phyloP scores from a whole-genome alignment of 139 green algal genomes.

The Chlorella sp. region DNA sequence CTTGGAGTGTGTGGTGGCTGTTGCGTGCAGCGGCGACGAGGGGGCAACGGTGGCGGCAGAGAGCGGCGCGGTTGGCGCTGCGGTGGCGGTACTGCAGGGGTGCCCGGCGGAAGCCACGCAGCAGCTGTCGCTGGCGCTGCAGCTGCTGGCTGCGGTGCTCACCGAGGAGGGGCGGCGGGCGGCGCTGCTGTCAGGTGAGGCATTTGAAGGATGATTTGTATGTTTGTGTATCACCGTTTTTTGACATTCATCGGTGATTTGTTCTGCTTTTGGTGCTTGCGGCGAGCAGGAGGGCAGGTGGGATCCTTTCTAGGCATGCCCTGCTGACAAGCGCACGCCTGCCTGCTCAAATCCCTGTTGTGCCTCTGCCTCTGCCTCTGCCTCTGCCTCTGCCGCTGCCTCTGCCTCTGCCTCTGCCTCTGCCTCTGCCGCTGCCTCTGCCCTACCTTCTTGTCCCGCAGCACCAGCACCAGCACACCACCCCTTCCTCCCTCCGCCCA shows the following conservation, averaged over 20 bases:
- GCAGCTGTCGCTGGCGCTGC: conserved; percentile 21
- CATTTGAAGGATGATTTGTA: neutral
- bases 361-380: neutral
- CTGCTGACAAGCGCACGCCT: neutral
- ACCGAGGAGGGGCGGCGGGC: neutral
- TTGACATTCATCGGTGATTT: too few species aligned
- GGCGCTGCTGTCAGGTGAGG: neutral
- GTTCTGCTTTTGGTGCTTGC: too few species aligned
- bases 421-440: neutral
- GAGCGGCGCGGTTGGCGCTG: conserved; percentile 32
- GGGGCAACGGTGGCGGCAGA: conserved; percentile 30
- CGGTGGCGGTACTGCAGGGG: conserved; percentile 10
- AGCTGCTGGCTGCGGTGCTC: conserved; percentile 30
- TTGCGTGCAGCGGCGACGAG: conserved; percentile 5
- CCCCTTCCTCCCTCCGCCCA: neutral
- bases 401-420: too few species aligned
- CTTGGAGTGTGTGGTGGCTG: conserved; percentile 60
- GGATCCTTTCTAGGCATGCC: too few species aligned
- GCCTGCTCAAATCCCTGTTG: too few species aligned
- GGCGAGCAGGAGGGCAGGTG: too few species aligned
- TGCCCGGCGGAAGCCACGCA: neutral
- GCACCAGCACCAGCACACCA: neutral
- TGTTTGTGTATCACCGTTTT: too few species aligned
- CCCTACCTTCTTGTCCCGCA: too few species aligned
- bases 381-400: too few species aligned